phyloP scores from a whole-genome alignment of 495 filamentous ascomycete species.

The Daldinia grandis region DNA sequence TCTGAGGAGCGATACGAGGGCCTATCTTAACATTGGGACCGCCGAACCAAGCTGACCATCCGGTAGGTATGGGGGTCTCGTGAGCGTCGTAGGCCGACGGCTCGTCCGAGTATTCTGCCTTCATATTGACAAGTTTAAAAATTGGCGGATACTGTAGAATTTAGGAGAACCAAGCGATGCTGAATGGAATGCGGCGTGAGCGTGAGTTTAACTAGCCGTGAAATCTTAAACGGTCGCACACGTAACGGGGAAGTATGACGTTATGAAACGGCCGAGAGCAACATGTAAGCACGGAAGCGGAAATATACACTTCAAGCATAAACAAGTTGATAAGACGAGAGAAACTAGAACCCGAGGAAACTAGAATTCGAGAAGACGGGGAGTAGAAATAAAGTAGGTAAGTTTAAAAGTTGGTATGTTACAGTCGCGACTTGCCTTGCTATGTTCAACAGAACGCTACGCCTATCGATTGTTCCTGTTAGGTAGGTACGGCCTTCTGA shows the following conservation, averaged over 20 bases:
- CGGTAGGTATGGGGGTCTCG: constrained; percentile 22
- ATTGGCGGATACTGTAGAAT: background rate
- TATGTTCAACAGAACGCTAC: constrained; percentile 8
- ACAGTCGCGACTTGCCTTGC: constrained; percentile 6
- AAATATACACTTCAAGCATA: background rate
- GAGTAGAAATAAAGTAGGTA: background rate
- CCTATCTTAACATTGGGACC: constrained; percentile 49
- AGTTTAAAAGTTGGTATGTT: constrained; percentile 17
- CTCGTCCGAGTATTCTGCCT: constrained; percentile 39
- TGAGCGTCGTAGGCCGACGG: constrained; percentile 19
- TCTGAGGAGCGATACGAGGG: constrained; percentile 54
- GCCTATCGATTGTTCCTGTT: constrained; percentile 18
- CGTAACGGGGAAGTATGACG: constrained; percentile 10
- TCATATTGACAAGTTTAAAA: constrained; percentile 21
- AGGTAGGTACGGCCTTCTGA: constrained; percentile 7
- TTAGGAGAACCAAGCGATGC: background rate
- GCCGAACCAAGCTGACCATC: constrained; percentile 51
- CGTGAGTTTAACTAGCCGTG: constrained; percentile 10
- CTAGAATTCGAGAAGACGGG: background rate
- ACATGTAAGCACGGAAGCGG: background rate
- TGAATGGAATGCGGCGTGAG: constrained; percentile 9
- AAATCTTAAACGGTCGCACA: constrained; percentile 11
- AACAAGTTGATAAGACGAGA: background rate
- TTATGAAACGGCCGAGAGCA: background rate
- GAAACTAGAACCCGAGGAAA: constrained; percentile 1